Evolutionary conservation across 2,329 filamentous ascomycete species (phyloP), one percentile per base, ranked within the genome.

Genomic region (Penicillium aurantiogriseum): DNA sequence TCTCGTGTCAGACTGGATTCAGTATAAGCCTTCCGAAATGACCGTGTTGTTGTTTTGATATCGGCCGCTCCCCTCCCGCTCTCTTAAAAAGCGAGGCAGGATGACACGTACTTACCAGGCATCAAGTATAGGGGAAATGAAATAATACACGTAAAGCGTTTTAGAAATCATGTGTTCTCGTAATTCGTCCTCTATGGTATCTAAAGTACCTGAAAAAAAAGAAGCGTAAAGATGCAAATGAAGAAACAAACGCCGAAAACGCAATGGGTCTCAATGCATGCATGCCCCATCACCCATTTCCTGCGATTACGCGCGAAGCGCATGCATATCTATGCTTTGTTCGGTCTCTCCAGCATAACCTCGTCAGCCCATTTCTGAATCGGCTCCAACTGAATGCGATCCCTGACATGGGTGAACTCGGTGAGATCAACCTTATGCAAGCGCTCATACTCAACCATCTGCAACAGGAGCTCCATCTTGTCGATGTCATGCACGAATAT

Each of bases 401-500:
- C 9, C n/a, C 4, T 39, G 36, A 39, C 94, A 70, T 89, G 88
- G 0, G 86, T 84, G 66, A 99, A 97, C 78, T 99, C 94, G 51
- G 88, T 85, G 50, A 99, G 78, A 73, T 97, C 91, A 39, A 91
- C 74, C 62, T 86, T 77, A 49, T 85, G 81, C 13, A 82, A 78
- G 67, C 89, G 88, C 83, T 99, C 94, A 71, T 99, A 99, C 76
- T 99, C 94, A 31, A 96, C 80, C 90, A 97, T 97, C 79, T 99
- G 94, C 70, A 96, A 79, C 60, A 99, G 77, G 63, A 99, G 80
- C 79, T 99, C 94, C 74, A 99, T 87, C 86, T 97, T 97, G 77
- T 99, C 94, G 58, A 99, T 85, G 73, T 99, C 94, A 74, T 99
- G 94, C 43, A 99, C 94, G 63, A 93, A 97, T 60, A 87, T 82